Conservation (phyloP, 2,329 filamentous ascomycete genomes). For the Atkinsonella texensis region DNA sequence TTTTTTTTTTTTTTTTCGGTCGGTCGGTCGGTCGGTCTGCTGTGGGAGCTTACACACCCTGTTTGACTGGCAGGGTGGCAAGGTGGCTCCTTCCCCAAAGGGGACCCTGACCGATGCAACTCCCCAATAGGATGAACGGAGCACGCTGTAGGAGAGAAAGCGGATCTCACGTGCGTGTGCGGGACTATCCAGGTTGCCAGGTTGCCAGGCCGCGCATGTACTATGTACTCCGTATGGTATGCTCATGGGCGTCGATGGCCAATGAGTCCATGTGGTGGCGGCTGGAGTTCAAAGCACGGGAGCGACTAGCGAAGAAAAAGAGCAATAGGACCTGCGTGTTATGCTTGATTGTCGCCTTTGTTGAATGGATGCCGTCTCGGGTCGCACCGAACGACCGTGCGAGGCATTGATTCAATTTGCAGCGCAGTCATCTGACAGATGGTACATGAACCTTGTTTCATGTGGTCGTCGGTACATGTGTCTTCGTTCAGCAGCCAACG, state of each 20-base stretch:
- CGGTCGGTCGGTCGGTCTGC: neutral
- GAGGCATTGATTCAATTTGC: too few relatives aligned
- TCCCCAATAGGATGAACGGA: neutral
- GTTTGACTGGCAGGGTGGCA: neutral
- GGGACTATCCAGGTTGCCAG: constrained; percentile 2
- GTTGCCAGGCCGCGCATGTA: too few relatives aligned
- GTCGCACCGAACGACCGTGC: neutral
- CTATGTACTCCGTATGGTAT: too few relatives aligned
- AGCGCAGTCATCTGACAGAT: neutral
- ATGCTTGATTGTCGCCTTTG: too few relatives aligned
- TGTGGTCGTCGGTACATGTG: too few relatives aligned
- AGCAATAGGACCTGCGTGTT: too few relatives aligned
- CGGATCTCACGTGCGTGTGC: constrained; percentile 7
- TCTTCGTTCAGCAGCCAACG: too few relatives aligned
- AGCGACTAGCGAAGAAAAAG: too few relatives aligned
- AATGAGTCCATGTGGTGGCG: neutral
- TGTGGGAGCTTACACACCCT: neutral
- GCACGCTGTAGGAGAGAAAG: neutral
- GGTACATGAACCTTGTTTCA: too few relatives aligned
- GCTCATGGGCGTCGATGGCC: too few relatives aligned
- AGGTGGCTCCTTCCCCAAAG: constrained; percentile 1
- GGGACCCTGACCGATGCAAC: neutral
- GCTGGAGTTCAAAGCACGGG: neutral
- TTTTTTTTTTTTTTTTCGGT: neutral
- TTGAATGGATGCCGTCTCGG: neutral